A percentile compares a stretch with the other conserved stretches of the same genome.
These are phyloP conservation scores for Aquilaria agallochum DNA, from an alignment of 441 rosid genomes.

Conservation along the genomic window DNA sequence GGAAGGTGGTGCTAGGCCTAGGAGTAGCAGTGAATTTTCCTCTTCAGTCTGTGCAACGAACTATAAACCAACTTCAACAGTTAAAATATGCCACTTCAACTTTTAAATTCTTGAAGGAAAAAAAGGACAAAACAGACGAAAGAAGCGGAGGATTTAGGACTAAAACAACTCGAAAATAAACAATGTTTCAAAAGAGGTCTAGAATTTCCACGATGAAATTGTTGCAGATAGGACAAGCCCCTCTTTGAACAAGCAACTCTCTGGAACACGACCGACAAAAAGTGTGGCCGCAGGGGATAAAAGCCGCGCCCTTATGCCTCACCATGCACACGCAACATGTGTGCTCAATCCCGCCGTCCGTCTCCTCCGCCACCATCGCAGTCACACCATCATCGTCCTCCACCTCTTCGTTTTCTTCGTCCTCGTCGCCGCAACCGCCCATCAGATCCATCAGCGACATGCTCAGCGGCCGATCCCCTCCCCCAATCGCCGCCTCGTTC, in stretches of 20 bases:
- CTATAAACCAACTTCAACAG: too few species aligned
- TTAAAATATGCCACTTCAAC: too few species aligned
- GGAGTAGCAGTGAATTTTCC: too few species aligned
- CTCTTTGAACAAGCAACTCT: slow-evolving; percentile 86
- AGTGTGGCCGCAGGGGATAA: slow-evolving; percentile 92
- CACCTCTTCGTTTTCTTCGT: slow-evolving; percentile 13
- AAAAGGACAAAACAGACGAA: not conserved
- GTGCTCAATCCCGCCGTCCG: slow-evolving; percentile 36
- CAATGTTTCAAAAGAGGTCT: slow-evolving; percentile 50
- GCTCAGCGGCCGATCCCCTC: slow-evolving; percentile 37
- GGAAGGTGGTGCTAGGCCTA: too few species aligned
- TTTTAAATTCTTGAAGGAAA: not conserved
- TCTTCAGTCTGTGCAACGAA: too few species aligned
- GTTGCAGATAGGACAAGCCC: slow-evolving; percentile 88
- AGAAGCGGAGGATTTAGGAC: not conserved
- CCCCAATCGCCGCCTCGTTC: not conserved
- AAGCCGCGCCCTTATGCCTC: slow-evolving; percentile 90
- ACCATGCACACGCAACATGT: slow-evolving; percentile 96
- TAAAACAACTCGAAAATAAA: too few species aligned
- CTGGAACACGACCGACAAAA: slow-evolving; percentile 93
- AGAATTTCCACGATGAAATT: slow-evolving; percentile 72
- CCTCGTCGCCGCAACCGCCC: slow-evolving; percentile 37
- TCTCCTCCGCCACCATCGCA: slow-evolving; percentile 25
- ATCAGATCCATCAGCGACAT: slow-evolving; percentile 86
- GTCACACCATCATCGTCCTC: slow-evolving; percentile 30